Base-by-base conservation (phyloP, 371 early-diverging fungal species). In the Syncephalastrum contaminatum region DNA sequence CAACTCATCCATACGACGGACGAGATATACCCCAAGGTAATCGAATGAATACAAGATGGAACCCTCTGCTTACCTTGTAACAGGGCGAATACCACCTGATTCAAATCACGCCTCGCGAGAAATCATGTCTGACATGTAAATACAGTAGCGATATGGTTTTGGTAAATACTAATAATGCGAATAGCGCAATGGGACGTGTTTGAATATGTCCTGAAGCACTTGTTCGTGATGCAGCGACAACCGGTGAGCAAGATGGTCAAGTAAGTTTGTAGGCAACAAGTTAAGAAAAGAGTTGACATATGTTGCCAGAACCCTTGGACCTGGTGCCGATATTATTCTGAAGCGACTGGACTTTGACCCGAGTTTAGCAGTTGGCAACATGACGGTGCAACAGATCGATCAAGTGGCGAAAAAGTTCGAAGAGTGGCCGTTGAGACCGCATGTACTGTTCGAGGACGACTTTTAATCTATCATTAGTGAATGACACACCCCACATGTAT, bases 281-380 rank as follows among this genome's bases (percentile, higher is more conserved):
- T 8, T 45, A 27, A 19, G 10, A 2, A 43, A 18, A 4, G 18
- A 40, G 30, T 16, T 14, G 13, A 16, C 40, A 21, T 1, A 8
- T 30, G 24, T 25, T 10, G 41, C 2, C 43, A 84, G 84, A 43
- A 72, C 80, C 12, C 64, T 84, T 14, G 85, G 80, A 1, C 85
- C 85, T 43, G 85, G 85, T n/a, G 85, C 85, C 7, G 83, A 84
- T 15, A 84, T 84, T 21, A 54, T 84, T n/a, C 62, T 82, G 4
- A 55, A 64, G 0, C 70, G 85, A 56, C 53, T 84, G 27, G 77
- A 80, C 2, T 84, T 82, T 61, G 76, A 81, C 58, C 55, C 75
- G 12, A 58, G 60, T 22, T 61, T 73, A 41, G 53, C 62, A n/a
- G 56, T 82, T 42, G 80, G 80, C 52, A 50, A 73, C 12, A 70